Evolutionary conservation across 306 rosid species (phyloP).

Genomic region (Cucumis melo): DNA sequence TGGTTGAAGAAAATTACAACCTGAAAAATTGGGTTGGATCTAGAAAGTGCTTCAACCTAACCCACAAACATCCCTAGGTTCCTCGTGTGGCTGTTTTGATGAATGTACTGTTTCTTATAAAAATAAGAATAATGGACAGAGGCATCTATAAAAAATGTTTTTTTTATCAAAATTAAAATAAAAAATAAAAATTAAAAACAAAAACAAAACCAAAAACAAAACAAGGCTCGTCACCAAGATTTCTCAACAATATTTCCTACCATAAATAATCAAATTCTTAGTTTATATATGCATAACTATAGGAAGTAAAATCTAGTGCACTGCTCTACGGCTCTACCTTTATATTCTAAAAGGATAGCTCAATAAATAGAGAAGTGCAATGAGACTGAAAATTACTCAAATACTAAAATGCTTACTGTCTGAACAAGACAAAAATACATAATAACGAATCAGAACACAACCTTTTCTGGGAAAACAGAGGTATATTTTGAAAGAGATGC

Average conservation of each 20-base stretch:
- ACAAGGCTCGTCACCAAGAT: neutral
- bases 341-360: neutral
- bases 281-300: neutral
- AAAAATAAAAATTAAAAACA: neutral
- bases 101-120: too few species aligned
- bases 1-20: too few species aligned
- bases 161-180: neutral
- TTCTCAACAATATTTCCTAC: neutral
- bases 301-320: neutral
- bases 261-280: neutral
- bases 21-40: too few species aligned
- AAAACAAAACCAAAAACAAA: neutral
- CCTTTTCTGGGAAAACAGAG: conserved; percentile 90
- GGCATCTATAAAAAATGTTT: neutral
- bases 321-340: neutral
- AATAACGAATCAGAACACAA: conserved; percentile 20
- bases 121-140: neutral
- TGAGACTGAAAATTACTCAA: neutral
- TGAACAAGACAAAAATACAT: neutral
- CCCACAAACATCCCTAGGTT: too few species aligned
- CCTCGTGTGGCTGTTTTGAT: too few species aligned
- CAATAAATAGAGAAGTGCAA: neutral
- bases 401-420: neutral
- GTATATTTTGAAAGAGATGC: conserved; percentile 56
- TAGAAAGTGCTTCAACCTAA: too few species aligned